A percentile compares a stretch with the other conserved stretches of the same genome.
These are phyloP conservation scores for Mycena crocata DNA, from an alignment of 768 basidiomycete genomes.

Conservation along the genomic window DNA sequence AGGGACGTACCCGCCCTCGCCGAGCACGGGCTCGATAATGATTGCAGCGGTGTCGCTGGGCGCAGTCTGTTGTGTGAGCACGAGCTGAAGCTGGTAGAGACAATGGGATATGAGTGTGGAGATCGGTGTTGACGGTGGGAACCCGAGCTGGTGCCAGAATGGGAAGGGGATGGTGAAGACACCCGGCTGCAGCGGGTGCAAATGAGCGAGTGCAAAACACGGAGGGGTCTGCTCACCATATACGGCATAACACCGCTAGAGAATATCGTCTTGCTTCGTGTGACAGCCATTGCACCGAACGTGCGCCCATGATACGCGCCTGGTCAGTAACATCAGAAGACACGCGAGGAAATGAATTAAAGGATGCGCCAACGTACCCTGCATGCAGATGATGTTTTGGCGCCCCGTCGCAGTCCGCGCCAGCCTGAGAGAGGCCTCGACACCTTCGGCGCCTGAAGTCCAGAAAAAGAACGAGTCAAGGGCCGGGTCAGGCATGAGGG, in stretches of 20 bases:
- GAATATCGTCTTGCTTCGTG: slow-evolving; percentile 94
- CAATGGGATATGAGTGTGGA: slow-evolving; percentile 70
- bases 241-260: slow-evolving; percentile 81
- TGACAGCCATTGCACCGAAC: slow-evolving; percentile 92
- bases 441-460: slow-evolving; percentile 96
- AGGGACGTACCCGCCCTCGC: slow-evolving; percentile 96
- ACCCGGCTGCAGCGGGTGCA: slow-evolving; percentile 80
- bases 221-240: slow-evolving; percentile 73
- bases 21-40: slow-evolving; percentile 91
- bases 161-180: slow-evolving; percentile 88
- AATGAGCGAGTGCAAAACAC: not conserved
- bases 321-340: slow-evolving; percentile 35
- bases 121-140: slow-evolving; percentile 65
- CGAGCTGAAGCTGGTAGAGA: slow-evolving; percentile 84
- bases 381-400: slow-evolving; percentile 93
- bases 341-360: not conserved
- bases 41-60: slow-evolving; percentile 94
- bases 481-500: slow-evolving; percentile 90
- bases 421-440: slow-evolving; percentile 92
- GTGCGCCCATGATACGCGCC: slow-evolving; percentile 94
- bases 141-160: slow-evolving; percentile 89
- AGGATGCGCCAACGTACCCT: slow-evolving; percentile 59
- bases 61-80: slow-evolving; percentile 81
- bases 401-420: slow-evolving; percentile 80
- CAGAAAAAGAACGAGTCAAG: slow-evolving; percentile 97